phyloP scores from a whole-genome alignment of 495 filamentous ascomycete genomes.

The Podospora anserina region DNA sequence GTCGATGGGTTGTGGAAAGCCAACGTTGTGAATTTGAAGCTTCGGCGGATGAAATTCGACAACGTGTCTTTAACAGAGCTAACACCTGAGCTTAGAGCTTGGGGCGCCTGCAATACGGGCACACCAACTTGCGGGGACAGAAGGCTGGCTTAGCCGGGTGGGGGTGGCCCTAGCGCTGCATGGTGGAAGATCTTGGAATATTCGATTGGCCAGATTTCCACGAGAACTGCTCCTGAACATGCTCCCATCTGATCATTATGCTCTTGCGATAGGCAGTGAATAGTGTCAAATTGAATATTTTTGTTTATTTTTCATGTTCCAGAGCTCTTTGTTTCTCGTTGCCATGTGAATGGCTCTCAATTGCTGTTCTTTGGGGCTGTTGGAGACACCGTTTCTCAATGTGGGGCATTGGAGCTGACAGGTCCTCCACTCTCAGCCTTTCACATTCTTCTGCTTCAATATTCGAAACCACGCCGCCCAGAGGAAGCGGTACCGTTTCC shows the following conservation, averaged over 20 bases:
- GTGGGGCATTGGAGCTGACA: slow-evolving; percentile 1
- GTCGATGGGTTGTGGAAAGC: slow-evolving; percentile 28
- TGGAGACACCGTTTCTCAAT: background rate
- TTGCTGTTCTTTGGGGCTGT: background rate
- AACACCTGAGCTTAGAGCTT: slow-evolving; percentile 23
- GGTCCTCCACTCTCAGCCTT: background rate
- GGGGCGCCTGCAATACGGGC: slow-evolving; percentile 13
- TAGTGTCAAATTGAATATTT: background rate
- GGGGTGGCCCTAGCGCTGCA: slow-evolving; percentile 23
- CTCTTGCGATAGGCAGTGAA: background rate
- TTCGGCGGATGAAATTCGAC: slow-evolving; percentile 29
- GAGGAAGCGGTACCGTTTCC: background rate
- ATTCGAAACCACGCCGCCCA: background rate
- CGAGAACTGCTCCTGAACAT: background rate
- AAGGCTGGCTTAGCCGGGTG: slow-evolving; percentile 15
- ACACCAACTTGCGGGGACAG: slow-evolving; percentile 25
- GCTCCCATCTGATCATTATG: background rate
- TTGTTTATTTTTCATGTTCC: background rate
- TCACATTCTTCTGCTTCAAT: background rate
- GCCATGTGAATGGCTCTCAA: background rate
- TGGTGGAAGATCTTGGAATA: slow-evolving; percentile 20
- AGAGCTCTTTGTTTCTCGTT: background rate
- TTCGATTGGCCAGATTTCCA: slow-evolving; percentile 18
- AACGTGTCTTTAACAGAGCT: slow-evolving; percentile 36
- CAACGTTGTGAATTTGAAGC: slow-evolving; percentile 37